Evolutionary conservation across 371 early-diverging fungal species (phyloP), one percentile per base, ranked within the genome.

Genomic region (Thermomucor indicae-seudaticae): DNA sequence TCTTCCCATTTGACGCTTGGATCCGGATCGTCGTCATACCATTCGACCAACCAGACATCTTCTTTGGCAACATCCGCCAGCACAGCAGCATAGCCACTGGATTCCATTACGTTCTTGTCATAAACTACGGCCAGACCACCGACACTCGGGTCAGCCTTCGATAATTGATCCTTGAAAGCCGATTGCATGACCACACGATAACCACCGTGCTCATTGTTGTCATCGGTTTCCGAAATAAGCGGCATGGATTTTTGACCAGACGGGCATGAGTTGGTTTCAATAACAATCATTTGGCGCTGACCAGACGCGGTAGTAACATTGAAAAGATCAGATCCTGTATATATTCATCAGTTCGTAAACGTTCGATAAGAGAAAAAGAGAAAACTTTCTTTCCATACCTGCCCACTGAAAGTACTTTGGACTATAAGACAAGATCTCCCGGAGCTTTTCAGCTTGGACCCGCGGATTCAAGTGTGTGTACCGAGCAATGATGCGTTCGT

Each of bases 161-260:
- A 67, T n/a, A 91, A 67, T 57, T 89, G 77, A 30, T 89, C 84
- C 43, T 73, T 75, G 61, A 93, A 90, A 0, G 94, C 89, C 3
- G 80, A 73, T 54, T 87, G 81, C 20, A 93, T 75, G 12, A 93
- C 93, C 24, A 79, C 53, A 23, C 90, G 83, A 58, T 92, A 93
- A 2, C 90, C 88, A 43, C 86, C 86, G 24, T 79, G 80, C 60
- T 83, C 84, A 47, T 74, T 77, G 24, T 72, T 62, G 40, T 87
- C 88, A 51, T 92, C 91, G 3, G 83, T 81, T 39, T 93, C 94
- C 6, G 83, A 80, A n/a, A 95, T 58, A 1, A 92, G 71, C 2
- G 95, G 95, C 95, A 95, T 95, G 10, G 92, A 91, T 55, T 92
- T 93, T 72, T 95, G 93, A 17, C 95, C 95, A n/a, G 91, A 90